phyloP scores from a whole-genome alignment of 805 yeast genomes.

The Zygoascus biomembranicola region DNA sequence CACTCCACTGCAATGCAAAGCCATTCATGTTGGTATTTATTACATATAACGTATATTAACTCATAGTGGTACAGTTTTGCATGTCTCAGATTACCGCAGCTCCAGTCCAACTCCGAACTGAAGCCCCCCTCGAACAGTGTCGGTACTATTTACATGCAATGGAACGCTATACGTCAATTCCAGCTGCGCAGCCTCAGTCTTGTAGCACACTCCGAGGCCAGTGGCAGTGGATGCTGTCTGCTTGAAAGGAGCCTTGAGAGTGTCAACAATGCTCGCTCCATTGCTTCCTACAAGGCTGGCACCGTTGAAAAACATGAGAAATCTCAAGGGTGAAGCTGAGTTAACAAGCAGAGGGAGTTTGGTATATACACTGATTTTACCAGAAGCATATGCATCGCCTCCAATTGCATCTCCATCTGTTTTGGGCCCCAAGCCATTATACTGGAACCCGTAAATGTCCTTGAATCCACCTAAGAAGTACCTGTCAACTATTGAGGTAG shows the following conservation, averaged over 20 bases:
- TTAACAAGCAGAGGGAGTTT: slow-evolving; percentile 44
- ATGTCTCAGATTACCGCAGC: background rate
- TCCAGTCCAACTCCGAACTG: slow-evolving; percentile 53
- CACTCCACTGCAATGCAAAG: too few relatives aligned
- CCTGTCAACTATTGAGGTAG: slow-evolving; percentile 56
- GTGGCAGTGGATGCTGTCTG: slow-evolving; percentile 30
- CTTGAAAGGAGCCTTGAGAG: slow-evolving; percentile 3
- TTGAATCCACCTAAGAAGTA: slow-evolving; percentile 73
- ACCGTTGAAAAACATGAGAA: slow-evolving; percentile 54
- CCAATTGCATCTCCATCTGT: slow-evolving; percentile 51
- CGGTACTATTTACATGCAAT: slow-evolving; percentile 38
- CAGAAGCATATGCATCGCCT: slow-evolving; percentile 52
- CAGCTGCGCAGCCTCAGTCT: slow-evolving; percentile 51
- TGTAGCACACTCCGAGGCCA: slow-evolving; percentile 51
- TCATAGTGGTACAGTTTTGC: too few relatives aligned
- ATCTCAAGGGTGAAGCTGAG: slow-evolving; percentile 42
- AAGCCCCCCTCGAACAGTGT: slow-evolving; percentile 45
- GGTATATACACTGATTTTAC: slow-evolving; percentile 48
- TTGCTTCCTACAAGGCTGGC: slow-evolving; percentile 40
- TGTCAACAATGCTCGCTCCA: background rate
- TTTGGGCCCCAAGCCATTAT: slow-evolving; percentile 58
- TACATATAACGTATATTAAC: too few relatives aligned
- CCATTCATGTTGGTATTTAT: too few relatives aligned
- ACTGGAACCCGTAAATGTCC: slow-evolving; percentile 56
- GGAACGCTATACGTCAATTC: slow-evolving; percentile 59